Evolutionary conservation across 2,329 filamentous ascomycete genomes (phyloP), one percentile per base, ranked within the genome.

Genomic region (Aspergillus pseudotamarii): DNA sequence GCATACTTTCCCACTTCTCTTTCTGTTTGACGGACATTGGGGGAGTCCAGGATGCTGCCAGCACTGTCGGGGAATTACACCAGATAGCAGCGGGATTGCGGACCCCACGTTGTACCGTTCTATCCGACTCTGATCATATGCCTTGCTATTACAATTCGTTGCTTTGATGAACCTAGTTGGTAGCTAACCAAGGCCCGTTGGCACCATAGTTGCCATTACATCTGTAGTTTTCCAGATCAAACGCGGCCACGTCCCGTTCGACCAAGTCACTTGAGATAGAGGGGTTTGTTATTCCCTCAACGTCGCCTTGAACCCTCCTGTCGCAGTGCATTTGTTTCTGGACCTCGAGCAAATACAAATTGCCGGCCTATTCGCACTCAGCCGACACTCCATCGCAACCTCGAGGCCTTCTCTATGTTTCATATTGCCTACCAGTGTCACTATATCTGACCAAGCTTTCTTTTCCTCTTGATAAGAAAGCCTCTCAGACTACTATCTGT

Each of bases 181-280:
- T 55, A 55, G 51, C 51, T 55, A 55, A 55, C 51, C 34, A 23
- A 38, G 34, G n/a, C 51, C 32, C 23, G 32, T 55, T 55, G 51
- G 51, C 51, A 38, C 51, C 51, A 36, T 36, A 54, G 51, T 54
- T 54, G 51, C 30, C 51, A 54, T 32, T 34, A 32, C 51, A 55
- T 55, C 51, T 55, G 51, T 55, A 55, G 51, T 55, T 36, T 38
- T 26, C 51, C 51, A 55, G 32, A n/a, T 41, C 51, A 55, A 55
- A 55, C 51, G 51, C 51, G 51, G 51, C 51, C 51, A 55, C 51
- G 51, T 55, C 36, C 51, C 32, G 21, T 55, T 41, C 51, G 51
- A 34, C 51, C 51, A 54, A 54, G n/a, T 54, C 51, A 54, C 51
- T 36, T 54, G n/a, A 32, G 32, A 55, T 16, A 55, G 51, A 55